phyloP scores from a whole-genome alignment of 345 rosid genomes.

The Populus tremula region DNA sequence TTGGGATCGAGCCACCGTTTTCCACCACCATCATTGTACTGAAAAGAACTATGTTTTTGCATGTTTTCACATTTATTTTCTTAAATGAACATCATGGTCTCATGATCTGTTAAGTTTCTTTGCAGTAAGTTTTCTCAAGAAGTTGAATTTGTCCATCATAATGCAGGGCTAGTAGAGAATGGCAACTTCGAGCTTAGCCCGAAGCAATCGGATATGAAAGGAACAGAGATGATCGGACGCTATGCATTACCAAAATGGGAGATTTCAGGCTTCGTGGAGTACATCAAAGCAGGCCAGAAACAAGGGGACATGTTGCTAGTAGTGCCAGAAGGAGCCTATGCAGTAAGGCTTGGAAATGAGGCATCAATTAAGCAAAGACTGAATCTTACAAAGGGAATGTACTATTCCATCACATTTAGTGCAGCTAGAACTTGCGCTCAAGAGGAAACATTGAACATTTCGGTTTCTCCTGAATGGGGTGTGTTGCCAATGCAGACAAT shows the following conservation, averaged over 20 bases:
- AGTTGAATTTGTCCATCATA: no score
- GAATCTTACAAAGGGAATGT: conserved; percentile 23
- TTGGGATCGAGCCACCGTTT: no score
- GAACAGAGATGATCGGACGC: conserved; percentile 15
- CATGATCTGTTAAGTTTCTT: neutral
- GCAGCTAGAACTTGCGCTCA: conserved; percentile 38
- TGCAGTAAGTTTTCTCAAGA: neutral
- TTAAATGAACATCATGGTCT: neutral
- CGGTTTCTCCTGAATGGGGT: conserved; percentile 32
- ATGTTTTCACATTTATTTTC: no score
- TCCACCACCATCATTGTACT: no score
- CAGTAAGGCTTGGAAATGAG: conserved; percentile 31
- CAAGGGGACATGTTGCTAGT: conserved; percentile 37
- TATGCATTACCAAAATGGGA: conserved; percentile 27
- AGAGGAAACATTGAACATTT: conserved; percentile 26
- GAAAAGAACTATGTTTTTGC: no score
- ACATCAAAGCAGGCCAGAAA: conserved; percentile 32
- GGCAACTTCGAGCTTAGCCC: conserved; percentile 35
- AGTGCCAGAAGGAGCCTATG: conserved; percentile 31
- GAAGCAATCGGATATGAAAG: conserved; percentile 22
- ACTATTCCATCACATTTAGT: conserved; percentile 30
- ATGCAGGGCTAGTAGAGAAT: conserved; percentile 22
- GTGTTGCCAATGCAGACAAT: conserved; percentile 37
- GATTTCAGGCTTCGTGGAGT: conserved; percentile 31
- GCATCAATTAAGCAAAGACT: conserved; percentile 29